phyloP scores from a whole-genome alignment of 1,284 basidiomycete genomes.

The Ganoderma meredithae region DNA sequence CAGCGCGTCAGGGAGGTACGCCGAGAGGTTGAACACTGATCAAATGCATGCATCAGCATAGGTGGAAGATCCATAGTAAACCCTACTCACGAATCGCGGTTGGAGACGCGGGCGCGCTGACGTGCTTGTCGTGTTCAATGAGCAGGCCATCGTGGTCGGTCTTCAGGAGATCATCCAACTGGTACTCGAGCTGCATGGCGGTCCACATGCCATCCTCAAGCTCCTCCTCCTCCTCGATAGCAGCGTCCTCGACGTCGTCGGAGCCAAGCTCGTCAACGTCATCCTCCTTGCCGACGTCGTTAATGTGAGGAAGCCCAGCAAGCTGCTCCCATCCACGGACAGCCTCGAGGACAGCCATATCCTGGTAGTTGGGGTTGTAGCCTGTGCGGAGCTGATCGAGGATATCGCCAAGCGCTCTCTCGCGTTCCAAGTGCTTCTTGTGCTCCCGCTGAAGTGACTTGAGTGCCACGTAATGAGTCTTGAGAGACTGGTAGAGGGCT shows the following conservation, averaged over 20 bases:
- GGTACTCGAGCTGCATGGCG: slow-evolving; percentile 59
- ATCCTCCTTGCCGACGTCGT: slow-evolving; percentile 56
- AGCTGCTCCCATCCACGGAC: slow-evolving; percentile 92
- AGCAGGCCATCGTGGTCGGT: slow-evolving; percentile 80
- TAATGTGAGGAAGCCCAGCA: slow-evolving; percentile 74
- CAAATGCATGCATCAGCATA: background rate
- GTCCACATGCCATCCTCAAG: slow-evolving; percentile 62
- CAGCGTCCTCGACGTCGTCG: slow-evolving; percentile 34
- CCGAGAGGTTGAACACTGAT: slow-evolving; percentile 81
- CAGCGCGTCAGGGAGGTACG: slow-evolving; percentile 88
- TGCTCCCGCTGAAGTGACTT: slow-evolving; percentile 79
- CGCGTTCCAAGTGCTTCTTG: slow-evolving; percentile 75
- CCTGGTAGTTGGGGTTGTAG: slow-evolving; percentile 99
- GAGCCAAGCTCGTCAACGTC: slow-evolving; percentile 33
- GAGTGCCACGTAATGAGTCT: slow-evolving; percentile 79
- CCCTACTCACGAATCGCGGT: slow-evolving; percentile 59
- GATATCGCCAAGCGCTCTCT: slow-evolving; percentile 85
- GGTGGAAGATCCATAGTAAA: background rate
- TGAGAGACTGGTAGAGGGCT: slow-evolving; percentile 85
- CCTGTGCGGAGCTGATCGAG: slow-evolving; percentile 82
- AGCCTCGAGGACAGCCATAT: slow-evolving; percentile 98
- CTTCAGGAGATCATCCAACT: slow-evolving; percentile 72
- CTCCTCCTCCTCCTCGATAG: slow-evolving; percentile 49
- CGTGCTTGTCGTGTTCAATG: slow-evolving; percentile 76
- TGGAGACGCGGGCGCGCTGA: slow-evolving; percentile 48